Base-by-base conservation (phyloP, 2,329 filamentous ascomycete genomes). In the Fusarium tanahbumbuense region DNA sequence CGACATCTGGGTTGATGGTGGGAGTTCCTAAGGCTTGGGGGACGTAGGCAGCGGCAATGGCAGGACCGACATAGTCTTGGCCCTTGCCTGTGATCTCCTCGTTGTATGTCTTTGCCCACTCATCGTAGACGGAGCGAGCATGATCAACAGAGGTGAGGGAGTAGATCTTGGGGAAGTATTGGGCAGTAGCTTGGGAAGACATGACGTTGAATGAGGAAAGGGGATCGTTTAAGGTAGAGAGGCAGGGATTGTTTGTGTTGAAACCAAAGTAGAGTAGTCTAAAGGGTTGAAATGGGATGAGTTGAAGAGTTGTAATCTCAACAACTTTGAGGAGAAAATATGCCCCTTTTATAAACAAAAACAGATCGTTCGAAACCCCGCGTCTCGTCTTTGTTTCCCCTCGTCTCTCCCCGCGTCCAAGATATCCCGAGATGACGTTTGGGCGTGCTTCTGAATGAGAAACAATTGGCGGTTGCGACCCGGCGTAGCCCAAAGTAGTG, bases 51-150 rank as follows among this genome's bases (percentile, higher is more conserved):
- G 80, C 61, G 57, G 81, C 74, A 54, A 78, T 58, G 54, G 71
- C 46, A 75, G 84, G 84, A 72, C 83, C 76, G 75, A 84, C 54
- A 75, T 84, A 67, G 77, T 82, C 76, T 61, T 86, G 67, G 76
- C 79, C 57, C 27, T 68, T 68, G 30, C 73, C 73, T 71, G 83
- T 53, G 67, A 79, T 76, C 30, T 77, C 80, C 44, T 71, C 64
- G 50, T 81, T 76, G 71, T 79, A 81, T 30, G 73, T 78, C 37
- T 75, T 63, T 37, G 80, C 78, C 80, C 77, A 80, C 30, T 81
- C 72, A 40, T 79, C 77, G 56, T 81, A 81, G 44, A 80, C 72
- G n/a, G 66, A 45, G n/a, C 73, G 72, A 44, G 74, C 71, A 32
- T 75, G 72, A 32, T 71, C 65, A 41, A 73, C 70, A 41, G 72